phyloP scores from a whole-genome alignment of 441 rosid species.

The Macaranga tanarius region DNA sequence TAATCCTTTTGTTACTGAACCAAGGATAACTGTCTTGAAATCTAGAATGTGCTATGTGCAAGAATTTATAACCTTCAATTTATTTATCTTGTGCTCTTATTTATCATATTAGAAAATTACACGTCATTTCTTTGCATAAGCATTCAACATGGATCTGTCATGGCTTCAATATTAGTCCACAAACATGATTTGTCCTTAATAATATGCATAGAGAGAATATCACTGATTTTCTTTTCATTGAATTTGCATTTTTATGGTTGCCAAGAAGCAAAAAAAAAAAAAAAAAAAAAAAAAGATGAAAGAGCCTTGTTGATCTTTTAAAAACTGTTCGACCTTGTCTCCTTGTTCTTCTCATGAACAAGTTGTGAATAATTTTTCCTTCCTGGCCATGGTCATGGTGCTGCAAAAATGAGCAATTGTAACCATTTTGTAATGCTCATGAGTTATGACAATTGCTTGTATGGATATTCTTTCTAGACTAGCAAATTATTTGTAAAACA shows the following conservation, averaged over 20 bases:
- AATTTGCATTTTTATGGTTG: not conserved
- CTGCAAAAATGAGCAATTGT: not conserved
- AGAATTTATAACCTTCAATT: not conserved
- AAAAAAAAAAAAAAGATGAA: not conserved
- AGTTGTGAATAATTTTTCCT: not conserved
- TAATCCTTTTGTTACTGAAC: not conserved
- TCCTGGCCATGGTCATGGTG: not conserved
- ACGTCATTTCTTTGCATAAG: not conserved
- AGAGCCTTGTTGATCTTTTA: not conserved
- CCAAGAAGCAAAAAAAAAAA: not conserved
- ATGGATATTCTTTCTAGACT: not conserved
- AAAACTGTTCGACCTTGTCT: not conserved
- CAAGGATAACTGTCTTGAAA: not conserved
- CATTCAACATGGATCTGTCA: not conserved
- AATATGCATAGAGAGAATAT: not conserved
- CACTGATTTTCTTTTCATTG: not conserved
- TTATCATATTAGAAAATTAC: not conserved
- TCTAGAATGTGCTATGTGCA: not conserved
- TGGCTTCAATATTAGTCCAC: not conserved
- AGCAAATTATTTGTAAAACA: not conserved
- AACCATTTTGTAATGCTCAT: not conserved
- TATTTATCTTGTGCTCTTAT: not conserved
- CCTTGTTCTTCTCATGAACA: not conserved
- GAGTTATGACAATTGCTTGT: not conserved
- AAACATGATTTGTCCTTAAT: constrained; percentile 1